Base-by-base conservation (phyloP, 768 basidiomycete species). In the Leccinum longicurvipes region DNA sequence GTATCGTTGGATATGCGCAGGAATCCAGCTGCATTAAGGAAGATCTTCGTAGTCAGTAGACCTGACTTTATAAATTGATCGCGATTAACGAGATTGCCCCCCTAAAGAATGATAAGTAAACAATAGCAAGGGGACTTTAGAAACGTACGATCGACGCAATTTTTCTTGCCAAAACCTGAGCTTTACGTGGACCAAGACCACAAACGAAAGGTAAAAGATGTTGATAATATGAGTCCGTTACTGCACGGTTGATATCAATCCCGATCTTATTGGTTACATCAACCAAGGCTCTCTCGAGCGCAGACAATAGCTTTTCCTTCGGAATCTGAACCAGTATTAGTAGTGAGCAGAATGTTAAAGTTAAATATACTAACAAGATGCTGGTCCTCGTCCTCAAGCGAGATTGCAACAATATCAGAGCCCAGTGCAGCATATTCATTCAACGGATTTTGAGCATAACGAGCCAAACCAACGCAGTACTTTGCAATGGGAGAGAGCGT, bases 401-500 rank as follows among this genome's bases (percentile, higher is more conserved):
- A 82, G 54, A 98, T 84, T 6, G 92, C 86, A 2, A 84, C 76
- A 49, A 98, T 85, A 71, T 97, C 93, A 11, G 80, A 59, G 3
- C 95, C 96, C 36, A 98, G 75, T 1, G 95, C 92, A 17, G 91
- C 89, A 67, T 91, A 95, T 69, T 98, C 97, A 66, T 92, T 96
- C 63, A 98, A 72, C 2, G 97, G 97, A 66, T 86, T 96, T 73
- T 98, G 97, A 6, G 83, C 79, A 65, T 94, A 98, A 55, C 97
- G 85, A 36, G 93, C 95, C 60, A 99, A 76, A 51, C 93, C 97
- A 47, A 98, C 80, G 65, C 96, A 98, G 67, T 98, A 99, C 70
- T 91, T 90, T 31, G 87, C 89, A 46, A 87, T 85, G 4, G 82
- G 74, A 0, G 91, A 83, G 42, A 96, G 75, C 0, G 86, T 78